Conservation (phyloP, 2,329 filamentous ascomycete genomes). For the Daldinia eschscholtzii region DNA sequence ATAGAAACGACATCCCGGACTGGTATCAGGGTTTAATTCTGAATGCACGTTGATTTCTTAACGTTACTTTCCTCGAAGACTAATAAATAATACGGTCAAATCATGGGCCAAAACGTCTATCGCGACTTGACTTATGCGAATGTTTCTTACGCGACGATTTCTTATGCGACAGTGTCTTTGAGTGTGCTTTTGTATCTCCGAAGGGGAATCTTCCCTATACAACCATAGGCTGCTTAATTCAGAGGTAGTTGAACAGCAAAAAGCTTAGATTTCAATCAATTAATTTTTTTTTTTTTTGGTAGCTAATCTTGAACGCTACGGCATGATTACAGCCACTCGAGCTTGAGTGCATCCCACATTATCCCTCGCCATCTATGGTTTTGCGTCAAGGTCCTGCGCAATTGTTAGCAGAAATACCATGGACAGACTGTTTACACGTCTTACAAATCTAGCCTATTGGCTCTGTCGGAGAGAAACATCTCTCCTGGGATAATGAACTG, state of each 20-base stretch:
- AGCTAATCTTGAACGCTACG: too few species aligned
- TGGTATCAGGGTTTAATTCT: background rate
- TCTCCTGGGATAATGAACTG: constrained; percentile 9
- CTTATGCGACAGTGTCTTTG: background rate
- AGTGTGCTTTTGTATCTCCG: background rate
- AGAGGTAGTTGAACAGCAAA: too few species aligned
- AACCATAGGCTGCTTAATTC: too few species aligned
- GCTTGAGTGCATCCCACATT: constrained; percentile 13
- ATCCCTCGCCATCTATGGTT: constrained; percentile 13
- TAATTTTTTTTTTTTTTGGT: too few species aligned
- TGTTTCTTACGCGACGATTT: background rate
- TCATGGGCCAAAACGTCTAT: background rate
- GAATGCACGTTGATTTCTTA: background rate
- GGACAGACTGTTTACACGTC: background rate
- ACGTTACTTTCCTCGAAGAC: background rate
- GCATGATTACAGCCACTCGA: background rate
- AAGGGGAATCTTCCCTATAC: background rate
- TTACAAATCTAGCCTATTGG: constrained; percentile 13
- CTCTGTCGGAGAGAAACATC: constrained; percentile 4
- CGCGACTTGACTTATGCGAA: background rate
- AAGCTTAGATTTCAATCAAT: too few species aligned
- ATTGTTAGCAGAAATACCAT: background rate
- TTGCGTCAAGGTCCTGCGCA: constrained; percentile 2
- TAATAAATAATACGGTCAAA: background rate
- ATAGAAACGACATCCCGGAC: background rate